Conservation (phyloP, 2,329 filamentous ascomycete species). For the Beauveria sp. region DNA sequence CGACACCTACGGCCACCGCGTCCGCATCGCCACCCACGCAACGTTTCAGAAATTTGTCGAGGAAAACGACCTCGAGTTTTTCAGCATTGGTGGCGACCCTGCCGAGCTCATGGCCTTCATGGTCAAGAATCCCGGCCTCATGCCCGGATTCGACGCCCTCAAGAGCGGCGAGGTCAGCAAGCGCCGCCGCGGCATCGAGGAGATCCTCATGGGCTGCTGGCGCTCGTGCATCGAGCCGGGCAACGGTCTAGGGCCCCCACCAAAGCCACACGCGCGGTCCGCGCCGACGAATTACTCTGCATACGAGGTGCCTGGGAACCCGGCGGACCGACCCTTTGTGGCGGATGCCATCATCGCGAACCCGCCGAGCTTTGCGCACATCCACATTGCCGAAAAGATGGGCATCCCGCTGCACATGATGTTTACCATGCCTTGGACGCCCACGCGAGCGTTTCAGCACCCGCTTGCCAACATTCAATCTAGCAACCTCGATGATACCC, state of each 20-base stretch:
- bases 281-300: conserved; percentile 34
- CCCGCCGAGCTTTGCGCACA: conserved; percentile 67
- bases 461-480: conserved; percentile 76
- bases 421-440: conserved; percentile 94
- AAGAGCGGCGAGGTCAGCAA: conserved; percentile 70
- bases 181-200: conserved; percentile 64
- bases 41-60: conserved; percentile 62
- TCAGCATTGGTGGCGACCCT: conserved; percentile 68
- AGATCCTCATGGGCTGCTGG: conserved; percentile 83
- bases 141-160: conserved; percentile 73
- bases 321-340: conserved; percentile 57
- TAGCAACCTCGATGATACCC: conserved; percentile 65
- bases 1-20: conserved; percentile 59
- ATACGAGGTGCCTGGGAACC: conserved; percentile 30
- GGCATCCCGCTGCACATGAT: conserved; percentile 74
- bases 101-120: conserved; percentile 79
- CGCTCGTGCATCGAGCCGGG: conserved; percentile 74
- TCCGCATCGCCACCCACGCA: conserved; percentile 65
- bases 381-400: conserved; percentile 68
- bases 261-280: conserved; percentile 37
- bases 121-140: conserved; percentile 80
- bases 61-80: conserved; percentile 67
- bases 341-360: conserved; percentile 77
- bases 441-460: conserved; percentile 78
- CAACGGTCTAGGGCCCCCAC: conserved; percentile 50